These are phyloP conservation scores for Atkinsonella hypoxylon DNA, from an alignment of 2,329 filamentous ascomycete genomes.

Conservation along the genomic window DNA sequence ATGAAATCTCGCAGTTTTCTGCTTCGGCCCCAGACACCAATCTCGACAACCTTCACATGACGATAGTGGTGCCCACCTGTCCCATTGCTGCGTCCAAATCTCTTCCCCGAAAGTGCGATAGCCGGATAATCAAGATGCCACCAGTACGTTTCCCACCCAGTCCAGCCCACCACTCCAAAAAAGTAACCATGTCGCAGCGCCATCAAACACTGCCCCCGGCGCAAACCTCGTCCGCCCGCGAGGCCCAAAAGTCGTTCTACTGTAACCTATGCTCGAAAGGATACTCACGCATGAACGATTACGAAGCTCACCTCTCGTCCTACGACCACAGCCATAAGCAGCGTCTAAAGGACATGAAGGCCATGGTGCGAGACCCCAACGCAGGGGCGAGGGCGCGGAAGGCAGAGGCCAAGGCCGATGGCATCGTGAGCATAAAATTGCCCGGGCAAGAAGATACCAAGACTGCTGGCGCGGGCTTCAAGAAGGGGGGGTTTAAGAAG, in stretches of 20 bases:
- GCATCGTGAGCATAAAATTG: conserved; percentile 56
- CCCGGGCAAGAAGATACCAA: conserved; percentile 21
- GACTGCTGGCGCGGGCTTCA: conserved; percentile 38
- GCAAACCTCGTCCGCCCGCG: conserved; percentile 53
- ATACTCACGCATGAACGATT: conserved; percentile 90
- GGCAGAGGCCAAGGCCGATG: conserved; percentile 58
- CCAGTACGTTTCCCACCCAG: conserved; percentile 33
- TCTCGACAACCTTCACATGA: background rate
- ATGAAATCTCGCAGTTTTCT: background rate
- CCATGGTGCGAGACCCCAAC: conserved; percentile 61
- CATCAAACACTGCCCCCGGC: conserved; percentile 46
- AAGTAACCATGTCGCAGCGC: conserved; percentile 35
- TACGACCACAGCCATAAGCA: conserved; percentile 96
- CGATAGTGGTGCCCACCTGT: too few relatives aligned
- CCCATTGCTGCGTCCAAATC: too few relatives aligned
- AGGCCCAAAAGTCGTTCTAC: conserved; percentile 70
- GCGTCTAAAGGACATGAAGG: conserved; percentile 78
- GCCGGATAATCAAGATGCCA: conserved; percentile 31
- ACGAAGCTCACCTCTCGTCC: conserved; percentile 83
- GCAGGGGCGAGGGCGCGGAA: conserved; percentile 54
- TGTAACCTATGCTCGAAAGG: conserved; percentile 86
- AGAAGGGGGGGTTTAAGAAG: conserved; percentile 67
- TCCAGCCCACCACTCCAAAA: conserved; percentile 24
- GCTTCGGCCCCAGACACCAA: background rate
- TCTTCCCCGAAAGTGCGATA: background rate